phyloP scores from a whole-genome alignment of 768 basidiomycete genomes.

The Roridomyces roridus region DNA sequence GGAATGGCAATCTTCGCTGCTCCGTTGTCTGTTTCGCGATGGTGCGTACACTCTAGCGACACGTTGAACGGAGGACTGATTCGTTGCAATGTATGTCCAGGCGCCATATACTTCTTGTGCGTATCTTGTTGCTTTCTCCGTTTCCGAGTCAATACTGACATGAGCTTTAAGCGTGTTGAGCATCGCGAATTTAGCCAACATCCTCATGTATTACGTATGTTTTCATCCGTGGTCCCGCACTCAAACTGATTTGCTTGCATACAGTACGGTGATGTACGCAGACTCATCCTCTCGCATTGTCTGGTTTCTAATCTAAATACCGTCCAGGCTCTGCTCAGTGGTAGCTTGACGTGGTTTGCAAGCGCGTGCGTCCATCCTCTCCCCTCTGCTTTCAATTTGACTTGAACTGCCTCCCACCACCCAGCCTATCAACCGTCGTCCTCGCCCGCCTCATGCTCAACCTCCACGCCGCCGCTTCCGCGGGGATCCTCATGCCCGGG shows the following conservation, averaged over 20 bases:
- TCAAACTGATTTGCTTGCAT: too few species aligned
- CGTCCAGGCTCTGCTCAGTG: background rate
- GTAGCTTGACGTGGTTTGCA: background rate
- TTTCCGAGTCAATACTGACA: background rate
- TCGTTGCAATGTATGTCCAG: background rate
- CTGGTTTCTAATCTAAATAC: too few species aligned
- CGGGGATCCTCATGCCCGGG: background rate
- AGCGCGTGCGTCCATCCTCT: background rate
- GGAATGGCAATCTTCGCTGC: background rate
- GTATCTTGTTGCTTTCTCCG: background rate
- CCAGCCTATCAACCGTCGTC: background rate
- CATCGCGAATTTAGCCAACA: background rate
- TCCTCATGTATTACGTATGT: background rate
- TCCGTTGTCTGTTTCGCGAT: background rate
- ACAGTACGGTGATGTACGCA: background rate
- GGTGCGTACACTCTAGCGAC: background rate
- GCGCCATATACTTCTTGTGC: conserved; percentile 4
- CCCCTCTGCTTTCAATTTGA: too few species aligned
- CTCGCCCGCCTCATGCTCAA: conserved; percentile 13
- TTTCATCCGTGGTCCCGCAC: background rate
- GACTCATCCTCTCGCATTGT: too few species aligned
- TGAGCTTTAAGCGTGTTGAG: background rate
- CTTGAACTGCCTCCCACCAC: too few species aligned
- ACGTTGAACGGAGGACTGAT: too few species aligned
- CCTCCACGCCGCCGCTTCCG: conserved; percentile 1